Conservation (phyloP, 768 basidiomycete genomes). For the Agaricus subrufescens region DNA sequence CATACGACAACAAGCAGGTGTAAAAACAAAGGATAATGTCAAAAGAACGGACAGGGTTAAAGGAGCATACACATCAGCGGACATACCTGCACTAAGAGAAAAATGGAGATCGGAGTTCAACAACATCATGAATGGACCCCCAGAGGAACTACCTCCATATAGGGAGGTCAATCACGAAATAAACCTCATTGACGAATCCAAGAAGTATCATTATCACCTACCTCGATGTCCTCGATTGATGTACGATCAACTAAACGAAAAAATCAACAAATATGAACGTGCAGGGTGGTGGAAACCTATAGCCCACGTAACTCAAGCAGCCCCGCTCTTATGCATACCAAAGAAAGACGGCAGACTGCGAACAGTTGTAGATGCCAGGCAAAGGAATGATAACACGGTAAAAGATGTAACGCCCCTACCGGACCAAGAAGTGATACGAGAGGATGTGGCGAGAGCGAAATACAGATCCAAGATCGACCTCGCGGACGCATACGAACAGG, state of each 20-base stretch:
- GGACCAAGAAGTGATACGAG: conserved; percentile 19
- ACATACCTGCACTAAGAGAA: not conserved
- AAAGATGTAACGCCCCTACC: conserved; percentile 25
- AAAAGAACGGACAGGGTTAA: not conserved
- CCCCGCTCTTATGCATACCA: conserved; percentile 26
- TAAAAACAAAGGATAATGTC: too few relatives aligned
- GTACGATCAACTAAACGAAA: not conserved
- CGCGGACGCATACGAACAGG: conserved; percentile 37
- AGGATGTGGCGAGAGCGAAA: conserved; percentile 21
- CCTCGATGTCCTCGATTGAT: conserved; percentile 8
- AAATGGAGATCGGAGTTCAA: conserved; percentile 17
- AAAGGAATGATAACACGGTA: conserved; percentile 31
- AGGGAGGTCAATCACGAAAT: conserved; percentile 34
- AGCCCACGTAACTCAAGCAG: conserved; percentile 16
- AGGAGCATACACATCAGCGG: not conserved
- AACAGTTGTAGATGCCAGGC: conserved; percentile 29
- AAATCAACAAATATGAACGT: conserved; percentile 11
- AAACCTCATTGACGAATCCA: conserved; percentile 24
- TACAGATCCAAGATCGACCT: conserved; percentile 31
- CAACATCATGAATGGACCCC: conserved; percentile 20
- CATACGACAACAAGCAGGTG: not conserved
- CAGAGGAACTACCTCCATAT: conserved; percentile 24
- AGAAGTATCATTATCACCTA: conserved; percentile 24
- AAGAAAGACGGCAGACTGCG: conserved; percentile 14
- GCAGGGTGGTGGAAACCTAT: conserved; percentile 31